These are phyloP conservation scores for Aspergillus niger DNA, from an alignment of 2,329 filamentous ascomycete species.

Conservation along the genomic window DNA sequence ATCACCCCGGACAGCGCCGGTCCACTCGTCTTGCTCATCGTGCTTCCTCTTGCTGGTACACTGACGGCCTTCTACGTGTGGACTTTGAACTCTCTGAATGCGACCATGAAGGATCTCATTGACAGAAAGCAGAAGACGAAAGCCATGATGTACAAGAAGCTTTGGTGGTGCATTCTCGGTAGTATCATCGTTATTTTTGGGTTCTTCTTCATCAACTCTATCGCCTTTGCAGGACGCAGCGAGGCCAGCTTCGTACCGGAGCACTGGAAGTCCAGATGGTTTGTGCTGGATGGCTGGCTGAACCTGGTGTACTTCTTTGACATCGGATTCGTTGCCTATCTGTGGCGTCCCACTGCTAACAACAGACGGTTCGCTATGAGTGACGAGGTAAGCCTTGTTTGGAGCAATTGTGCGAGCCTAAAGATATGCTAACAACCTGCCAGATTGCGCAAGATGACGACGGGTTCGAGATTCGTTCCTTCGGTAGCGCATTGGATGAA, in stretches of 20 bases:
- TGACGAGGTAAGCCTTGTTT: slow-evolving; percentile 67
- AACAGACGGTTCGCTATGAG: slow-evolving; percentile 98
- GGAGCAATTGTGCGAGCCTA: not conserved
- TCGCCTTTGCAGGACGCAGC: slow-evolving; percentile 82
- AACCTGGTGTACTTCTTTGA: slow-evolving; percentile 96
- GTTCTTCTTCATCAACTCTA: slow-evolving; percentile 98
- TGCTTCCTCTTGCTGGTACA: slow-evolving; percentile 86
- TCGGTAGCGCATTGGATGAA: slow-evolving; percentile 73
- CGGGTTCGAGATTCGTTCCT: slow-evolving; percentile 93
- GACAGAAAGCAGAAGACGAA: slow-evolving; percentile 94
- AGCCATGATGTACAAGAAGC: slow-evolving; percentile 92
- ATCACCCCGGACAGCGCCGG: slow-evolving; percentile 88
- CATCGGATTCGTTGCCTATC: slow-evolving; percentile 87
- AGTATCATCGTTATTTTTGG: slow-evolving; percentile 95
- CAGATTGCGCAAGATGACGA: slow-evolving; percentile 95
- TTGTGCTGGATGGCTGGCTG: slow-evolving; percentile 94
- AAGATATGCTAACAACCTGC: slow-evolving; percentile 28
- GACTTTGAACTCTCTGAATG: slow-evolving; percentile 93
- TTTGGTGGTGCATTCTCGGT: slow-evolving; percentile 95
- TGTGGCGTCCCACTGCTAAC: slow-evolving; percentile 95
- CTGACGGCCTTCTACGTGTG: slow-evolving; percentile 97
- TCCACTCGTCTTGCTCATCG: slow-evolving; percentile 86
- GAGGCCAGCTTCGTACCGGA: slow-evolving; percentile 90
- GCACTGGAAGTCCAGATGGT: slow-evolving; percentile 98
- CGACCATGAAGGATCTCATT: slow-evolving; percentile 93